phyloP scores from a whole-genome alignment of 129 eudicot species.

The Escallonia rubra region DNA sequence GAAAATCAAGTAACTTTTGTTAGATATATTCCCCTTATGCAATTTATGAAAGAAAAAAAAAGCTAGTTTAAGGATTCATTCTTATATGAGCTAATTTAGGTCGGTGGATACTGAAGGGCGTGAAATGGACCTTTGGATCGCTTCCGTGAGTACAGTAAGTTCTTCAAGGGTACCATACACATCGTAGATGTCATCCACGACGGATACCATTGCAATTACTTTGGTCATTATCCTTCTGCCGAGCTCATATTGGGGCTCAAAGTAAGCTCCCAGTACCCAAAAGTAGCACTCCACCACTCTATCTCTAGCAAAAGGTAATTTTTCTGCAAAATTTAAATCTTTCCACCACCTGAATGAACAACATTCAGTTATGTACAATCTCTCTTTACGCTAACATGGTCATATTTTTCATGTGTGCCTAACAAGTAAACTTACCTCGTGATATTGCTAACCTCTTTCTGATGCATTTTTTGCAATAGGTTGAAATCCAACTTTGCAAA shows the following conservation, averaged over 20 bases:
- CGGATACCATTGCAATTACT: conserved; percentile 20
- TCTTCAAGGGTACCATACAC: conserved; percentile 49
- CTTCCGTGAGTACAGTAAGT: conserved; percentile 37
- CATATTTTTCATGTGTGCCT: background rate
- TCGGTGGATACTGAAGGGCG: too few species aligned
- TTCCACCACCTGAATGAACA: conserved; percentile 40
- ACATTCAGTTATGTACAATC: background rate
- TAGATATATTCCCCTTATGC: conserved; percentile 9
- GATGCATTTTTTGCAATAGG: conserved; percentile 25
- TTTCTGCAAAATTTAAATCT: conserved; percentile 23
- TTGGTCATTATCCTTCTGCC: conserved; percentile 29
- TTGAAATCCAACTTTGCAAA: conserved; percentile 36
- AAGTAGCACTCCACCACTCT: conserved; percentile 52
- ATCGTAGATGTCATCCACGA: conserved; percentile 54
- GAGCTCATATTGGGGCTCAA: conserved; percentile 34
- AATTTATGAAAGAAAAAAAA: background rate
- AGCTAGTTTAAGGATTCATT: too few species aligned
- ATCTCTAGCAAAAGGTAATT: conserved; percentile 47
- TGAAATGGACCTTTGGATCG: conserved; percentile 30
- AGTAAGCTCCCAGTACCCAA: conserved; percentile 33
- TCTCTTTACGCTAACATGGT: background rate
- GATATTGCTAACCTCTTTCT: conserved; percentile 17
- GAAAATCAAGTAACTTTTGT: background rate
- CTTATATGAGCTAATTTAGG: too few species aligned
- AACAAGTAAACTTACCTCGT: conserved; percentile 2